Conservation (phyloP, 1,284 basidiomycete species). For the Phylloporus gajari region DNA sequence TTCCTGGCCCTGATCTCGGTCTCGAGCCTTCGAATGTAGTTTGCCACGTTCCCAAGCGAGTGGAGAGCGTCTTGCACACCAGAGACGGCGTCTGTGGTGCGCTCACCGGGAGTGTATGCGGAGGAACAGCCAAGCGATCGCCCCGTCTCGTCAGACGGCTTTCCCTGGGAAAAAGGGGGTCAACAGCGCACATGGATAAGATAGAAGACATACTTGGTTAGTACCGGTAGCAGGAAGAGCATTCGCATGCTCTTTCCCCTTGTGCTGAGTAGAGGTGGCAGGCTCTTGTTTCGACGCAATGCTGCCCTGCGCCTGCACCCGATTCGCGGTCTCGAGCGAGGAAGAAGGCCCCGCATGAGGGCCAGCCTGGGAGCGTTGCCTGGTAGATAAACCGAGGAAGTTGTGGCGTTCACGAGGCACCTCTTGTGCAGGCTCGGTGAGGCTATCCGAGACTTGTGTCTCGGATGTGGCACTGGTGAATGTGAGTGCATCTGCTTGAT, state of each 20-base stretch:
- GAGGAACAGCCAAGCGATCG: no score
- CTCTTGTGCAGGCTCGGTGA: conserved; percentile 8
- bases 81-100: conserved; percentile 21
- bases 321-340: conserved; percentile 19
- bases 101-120: no score
- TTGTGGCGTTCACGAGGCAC: conserved; percentile 9
- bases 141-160: conserved; percentile 20
- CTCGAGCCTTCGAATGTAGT: conserved; percentile 51
- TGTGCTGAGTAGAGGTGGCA: no score
- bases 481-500: conserved; percentile 23
- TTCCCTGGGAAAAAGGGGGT: conserved; percentile 22
- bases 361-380: not conserved
- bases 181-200: not conserved
- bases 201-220: conserved; percentile 15
- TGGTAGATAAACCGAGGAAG: conserved; percentile 30
- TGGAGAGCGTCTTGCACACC: conserved; percentile 6
- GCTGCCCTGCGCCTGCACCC: conserved; percentile 3
- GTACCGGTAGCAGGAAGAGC: conserved; percentile 29
- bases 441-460: not conserved
- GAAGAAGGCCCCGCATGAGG: conserved; percentile 7
- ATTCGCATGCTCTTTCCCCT: no score
- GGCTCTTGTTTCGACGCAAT: conserved; percentile 13
- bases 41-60: conserved; percentile 10
- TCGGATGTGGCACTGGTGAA: conserved; percentile 20
- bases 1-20: conserved; percentile 51